Conservation (phyloP, 1,284 basidiomycete genomes). For the Malassezia dermatis region DNA sequence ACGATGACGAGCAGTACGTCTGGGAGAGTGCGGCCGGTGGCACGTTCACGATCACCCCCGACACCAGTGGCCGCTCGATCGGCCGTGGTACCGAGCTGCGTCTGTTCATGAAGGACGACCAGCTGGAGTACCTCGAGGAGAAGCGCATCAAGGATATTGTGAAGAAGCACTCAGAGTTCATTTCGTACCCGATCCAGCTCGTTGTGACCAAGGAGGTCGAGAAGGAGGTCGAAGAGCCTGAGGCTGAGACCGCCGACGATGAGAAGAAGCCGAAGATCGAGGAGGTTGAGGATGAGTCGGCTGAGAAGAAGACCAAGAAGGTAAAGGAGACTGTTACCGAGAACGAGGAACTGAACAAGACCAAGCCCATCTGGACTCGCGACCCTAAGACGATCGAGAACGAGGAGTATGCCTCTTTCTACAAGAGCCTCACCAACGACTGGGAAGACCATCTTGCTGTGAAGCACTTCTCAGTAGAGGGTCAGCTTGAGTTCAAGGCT, state of each 20-base stretch:
- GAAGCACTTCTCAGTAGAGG: constrained; percentile 99
- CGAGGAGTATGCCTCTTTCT: constrained; percentile 93
- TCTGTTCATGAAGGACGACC: constrained; percentile 95
- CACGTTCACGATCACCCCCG: constrained; percentile 96
- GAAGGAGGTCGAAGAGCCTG: constrained; percentile 70
- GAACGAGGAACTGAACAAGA: constrained; percentile 96
- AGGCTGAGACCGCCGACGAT: constrained; percentile 55
- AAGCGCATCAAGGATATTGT: constrained; percentile 99
- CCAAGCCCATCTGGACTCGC: constrained; percentile 97
- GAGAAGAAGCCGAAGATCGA: constrained; percentile 63
- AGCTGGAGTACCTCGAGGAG: constrained; percentile 97
- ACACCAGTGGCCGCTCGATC: constrained; percentile 76
- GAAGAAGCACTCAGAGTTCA: constrained; percentile 99
- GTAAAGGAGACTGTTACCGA: constrained; percentile 60
- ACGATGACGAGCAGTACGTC: constrained; percentile 99
- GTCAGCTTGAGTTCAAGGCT: constrained; percentile 98
- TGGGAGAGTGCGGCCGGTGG: constrained; percentile 99
- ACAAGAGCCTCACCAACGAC: constrained; percentile 99
- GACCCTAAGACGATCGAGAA: constrained; percentile 84
- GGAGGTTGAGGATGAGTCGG: constrained; percentile 69
- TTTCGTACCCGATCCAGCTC: constrained; percentile 98
- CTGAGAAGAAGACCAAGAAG: constrained; percentile 66
- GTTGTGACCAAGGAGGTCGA: constrained; percentile 98
- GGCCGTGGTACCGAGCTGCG: constrained; percentile 92
- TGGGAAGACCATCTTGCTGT: constrained; percentile 97